These are phyloP conservation scores for Anthracocystis walkeri DNA, from an alignment of 1,284 basidiomycete species.

Conservation along the genomic window DNA sequence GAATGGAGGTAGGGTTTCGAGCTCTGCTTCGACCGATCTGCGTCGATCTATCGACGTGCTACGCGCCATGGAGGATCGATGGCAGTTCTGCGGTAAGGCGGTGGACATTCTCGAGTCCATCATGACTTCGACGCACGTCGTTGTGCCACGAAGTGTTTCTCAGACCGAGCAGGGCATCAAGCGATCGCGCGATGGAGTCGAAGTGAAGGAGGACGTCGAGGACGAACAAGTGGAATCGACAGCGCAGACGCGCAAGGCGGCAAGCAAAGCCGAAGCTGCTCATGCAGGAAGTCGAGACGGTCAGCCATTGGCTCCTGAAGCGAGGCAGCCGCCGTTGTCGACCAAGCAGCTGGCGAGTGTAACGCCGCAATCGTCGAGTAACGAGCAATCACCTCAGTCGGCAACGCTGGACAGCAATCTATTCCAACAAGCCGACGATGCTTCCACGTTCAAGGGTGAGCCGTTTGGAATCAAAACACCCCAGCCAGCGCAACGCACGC, in stretches of 20 bases:
- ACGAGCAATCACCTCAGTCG: constrained; percentile 35
- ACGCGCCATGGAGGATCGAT: constrained; percentile 47
- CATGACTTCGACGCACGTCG: constrained; percentile 43
- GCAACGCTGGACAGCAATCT: constrained; percentile 1
- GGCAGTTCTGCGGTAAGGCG: constrained; percentile 52
- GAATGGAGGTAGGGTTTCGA: constrained; percentile 50
- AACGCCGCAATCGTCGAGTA: constrained; percentile 19
- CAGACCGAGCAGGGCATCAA: constrained; percentile 44
- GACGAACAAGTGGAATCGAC: neutral
- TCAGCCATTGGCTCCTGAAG: constrained; percentile 28
- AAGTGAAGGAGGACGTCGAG: constrained; percentile 18
- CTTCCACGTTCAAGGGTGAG: constrained; percentile 3
- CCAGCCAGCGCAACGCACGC: constrained; percentile 15
- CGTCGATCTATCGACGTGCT: constrained; percentile 55
- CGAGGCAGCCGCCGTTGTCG: constrained; percentile 42
- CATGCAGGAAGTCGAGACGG: constrained; percentile 11
- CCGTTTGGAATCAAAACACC: constrained; percentile 31
- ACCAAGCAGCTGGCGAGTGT: constrained; percentile 45
- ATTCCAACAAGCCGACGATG: neutral
- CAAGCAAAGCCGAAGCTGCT: constrained; percentile 10
- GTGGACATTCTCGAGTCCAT: constrained; percentile 49
- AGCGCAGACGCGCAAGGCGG: neutral
- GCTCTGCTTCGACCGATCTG: constrained; percentile 54
- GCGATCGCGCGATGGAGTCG: constrained; percentile 26
- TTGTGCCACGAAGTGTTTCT: constrained; percentile 15